Percentiles rank a stretch among this genome's conserved stretches.
phyloP scores from a whole-genome alignment of 139 green algal genomes.

The Volvox reticuliferus region DNA sequence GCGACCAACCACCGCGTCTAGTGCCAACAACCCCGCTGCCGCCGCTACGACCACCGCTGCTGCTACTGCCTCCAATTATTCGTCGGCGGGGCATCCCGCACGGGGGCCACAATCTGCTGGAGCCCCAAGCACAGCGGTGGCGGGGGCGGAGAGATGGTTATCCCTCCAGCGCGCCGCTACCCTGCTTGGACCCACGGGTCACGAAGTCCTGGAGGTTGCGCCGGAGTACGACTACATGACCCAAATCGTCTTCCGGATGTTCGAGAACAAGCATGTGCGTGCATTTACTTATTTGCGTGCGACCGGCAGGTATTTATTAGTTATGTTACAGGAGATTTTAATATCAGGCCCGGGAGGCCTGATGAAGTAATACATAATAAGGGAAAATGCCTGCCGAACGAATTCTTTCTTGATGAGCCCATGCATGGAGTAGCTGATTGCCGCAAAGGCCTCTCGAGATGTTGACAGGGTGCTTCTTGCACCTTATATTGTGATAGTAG shows the following conservation, averaged over 20 bases:
- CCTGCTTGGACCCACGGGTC: conserved; percentile 57
- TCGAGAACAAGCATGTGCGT: conserved; percentile 89
- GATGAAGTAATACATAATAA: too few relatives aligned
- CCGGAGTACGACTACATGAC: conserved; percentile 97
- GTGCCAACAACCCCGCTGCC: background rate
- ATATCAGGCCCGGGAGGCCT: too few relatives aligned
- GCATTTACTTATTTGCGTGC: too few relatives aligned
- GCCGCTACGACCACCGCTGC: background rate
- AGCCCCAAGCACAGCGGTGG: background rate
- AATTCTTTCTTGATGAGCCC: too few relatives aligned
- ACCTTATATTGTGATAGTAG: too few relatives aligned
- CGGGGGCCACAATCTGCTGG: background rate
- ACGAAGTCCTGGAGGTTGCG: conserved; percentile 66
- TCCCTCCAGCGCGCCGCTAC: background rate
- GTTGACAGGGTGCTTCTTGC: too few relatives aligned
- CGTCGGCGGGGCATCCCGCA: too few relatives aligned
- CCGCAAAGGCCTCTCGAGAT: too few relatives aligned
- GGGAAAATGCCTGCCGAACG: too few relatives aligned
- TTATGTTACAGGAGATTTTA: too few relatives aligned
- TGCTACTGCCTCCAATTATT: background rate
- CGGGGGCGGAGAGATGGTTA: background rate
- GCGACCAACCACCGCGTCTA: background rate
- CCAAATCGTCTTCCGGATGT: conserved; percentile 97
- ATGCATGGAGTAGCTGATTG: too few relatives aligned
- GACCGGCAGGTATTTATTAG: too few relatives aligned